Evolutionary conservation across 192 early-diverging fungal species (phyloP), one percentile per base, ranked within the genome.

Genomic region (Nowakowskiella sp.): DNA sequence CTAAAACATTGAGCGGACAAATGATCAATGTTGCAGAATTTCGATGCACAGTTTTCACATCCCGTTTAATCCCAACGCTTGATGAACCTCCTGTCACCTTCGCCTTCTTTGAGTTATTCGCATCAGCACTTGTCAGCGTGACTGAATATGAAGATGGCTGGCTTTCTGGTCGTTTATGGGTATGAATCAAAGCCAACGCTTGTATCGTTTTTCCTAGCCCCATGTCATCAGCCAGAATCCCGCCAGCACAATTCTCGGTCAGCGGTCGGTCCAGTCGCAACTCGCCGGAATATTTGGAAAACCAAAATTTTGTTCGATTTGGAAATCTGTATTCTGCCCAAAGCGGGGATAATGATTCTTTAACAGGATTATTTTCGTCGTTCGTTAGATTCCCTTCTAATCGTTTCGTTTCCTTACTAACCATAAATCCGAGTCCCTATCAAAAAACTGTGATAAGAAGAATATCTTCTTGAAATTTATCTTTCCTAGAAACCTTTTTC

Each of bases 201-300:
- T 65, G 56, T 22, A 71, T 39, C 2, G 69, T 71, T 51, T 72
- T 72, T 9, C 68, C 68, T 28, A 69, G 28, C 13, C 64, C 65
- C 65, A 54, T 72, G 46, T 72, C 66, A 56, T 65, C 70, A 0
- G 70, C 70, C 1, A 72, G 43, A 50, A 72, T 72, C 0, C 70
- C 70, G 10, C 66, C 70, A 8, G 48, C 42, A 13, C 56, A 60
- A 6, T 49, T 49, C 13, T 64, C 54, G 7, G 24, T 45, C 25
- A 39, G 51, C 1, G 66, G 66, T 26, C 47, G 48, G 16, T 6
- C 23, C 46, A 53, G 24, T n/a, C 31, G 22, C 13, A 71, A 25
- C 47, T 71, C 62, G 33, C 60, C 64, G 6, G 66, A 53, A 29
- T 68, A 71, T 3, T 64, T 64, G 30, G 42, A 54, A 19, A 60